Evolutionary conservation across 495 filamentous ascomycete genomes (phyloP), one percentile per base, ranked within the genome.

Genomic region (Oidiodendron maius): DNA sequence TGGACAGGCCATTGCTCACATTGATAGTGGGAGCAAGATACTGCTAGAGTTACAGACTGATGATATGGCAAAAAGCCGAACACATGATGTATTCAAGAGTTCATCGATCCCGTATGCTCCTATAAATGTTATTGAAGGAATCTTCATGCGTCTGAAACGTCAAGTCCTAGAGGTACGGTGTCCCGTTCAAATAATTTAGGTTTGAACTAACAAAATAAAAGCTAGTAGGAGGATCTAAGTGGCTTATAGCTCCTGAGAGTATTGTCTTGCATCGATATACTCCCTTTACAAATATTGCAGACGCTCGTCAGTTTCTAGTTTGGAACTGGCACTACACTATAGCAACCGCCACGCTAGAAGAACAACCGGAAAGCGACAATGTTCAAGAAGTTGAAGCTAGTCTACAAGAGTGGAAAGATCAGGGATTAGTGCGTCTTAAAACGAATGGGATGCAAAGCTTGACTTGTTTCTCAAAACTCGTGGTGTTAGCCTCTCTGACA

Each of bases 21-120:
- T 81, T 10, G 62, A 68, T 47, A 70, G 58, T 44, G 73, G 74
- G 3, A 18, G 66, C 13, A 63, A 55, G 18, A 54, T 74, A n/a
- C 52, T 74, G 9, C 35, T 39, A 6, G 48, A 51, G 40, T 42
- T 52, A 3, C 12, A 44, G 20, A 46, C 48, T 20, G 17, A 56
- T 22, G 49, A 52, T 16, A n/a, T 42, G 11, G 30, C 11, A 20
- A 26, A 40, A 15, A n/a, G 13, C 3, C 22, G 45, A 34, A 15
- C 44, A 2, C 53, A 52, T 43, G 17, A 20, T 0, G 20, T 36
- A 4, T 20, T 48, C 13, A 23, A 5, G 4, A 23, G n/a, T 5
- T 40, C 9, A 22, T 26, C 13, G 6, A 17, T 47, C 10, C 49
- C 40, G 22, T 51, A 44, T 40, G 48, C 48, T 16, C 44, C 47